phyloP scores from a whole-genome alignment of 441 rosid genomes.

The Euphorbia schlechtendalii region DNA sequence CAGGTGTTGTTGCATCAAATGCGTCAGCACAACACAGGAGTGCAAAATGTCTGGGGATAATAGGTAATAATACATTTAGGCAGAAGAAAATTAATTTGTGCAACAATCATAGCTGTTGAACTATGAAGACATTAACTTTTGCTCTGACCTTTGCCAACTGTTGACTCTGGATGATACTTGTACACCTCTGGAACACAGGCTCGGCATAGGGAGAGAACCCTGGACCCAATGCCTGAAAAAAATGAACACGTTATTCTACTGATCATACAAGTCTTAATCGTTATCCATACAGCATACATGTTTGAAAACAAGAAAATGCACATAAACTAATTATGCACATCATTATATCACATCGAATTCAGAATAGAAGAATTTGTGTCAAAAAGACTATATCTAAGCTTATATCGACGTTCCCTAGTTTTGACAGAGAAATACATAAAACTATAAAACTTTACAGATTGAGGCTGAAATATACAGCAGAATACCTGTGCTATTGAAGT shows the following conservation, averaged over 20 bases:
- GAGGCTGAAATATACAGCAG: slow-evolving; percentile 1
- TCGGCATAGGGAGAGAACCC: slow-evolving; percentile 88
- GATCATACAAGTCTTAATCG: no score
- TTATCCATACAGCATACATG: no score
- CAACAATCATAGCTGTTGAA: background rate
- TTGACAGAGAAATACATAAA: no score
- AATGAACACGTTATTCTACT: no score
- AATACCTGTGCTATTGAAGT: slow-evolving; percentile 90
- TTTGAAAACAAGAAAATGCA: background rate
- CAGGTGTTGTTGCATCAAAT: no score
- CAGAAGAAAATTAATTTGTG: background rate
- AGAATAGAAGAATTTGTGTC: background rate
- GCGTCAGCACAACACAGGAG: background rate
- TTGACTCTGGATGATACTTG: slow-evolving; percentile 68
- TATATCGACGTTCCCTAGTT: background rate
- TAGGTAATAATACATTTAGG: background rate
- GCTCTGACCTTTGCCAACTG: slow-evolving; percentile 72
- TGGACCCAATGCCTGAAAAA: slow-evolving; percentile 85
- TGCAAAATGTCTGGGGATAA: background rate
- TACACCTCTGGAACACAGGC: slow-evolving; percentile 94
- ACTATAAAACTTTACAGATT: no score
- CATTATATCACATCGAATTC: background rate
- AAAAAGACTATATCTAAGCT: background rate
- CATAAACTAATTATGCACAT: background rate
- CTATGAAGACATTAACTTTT: slow-evolving; percentile 10